phyloP scores from a whole-genome alignment of 225 moss, liverwort and hornwort genomes.

The Sphagnum tenellum region DNA sequence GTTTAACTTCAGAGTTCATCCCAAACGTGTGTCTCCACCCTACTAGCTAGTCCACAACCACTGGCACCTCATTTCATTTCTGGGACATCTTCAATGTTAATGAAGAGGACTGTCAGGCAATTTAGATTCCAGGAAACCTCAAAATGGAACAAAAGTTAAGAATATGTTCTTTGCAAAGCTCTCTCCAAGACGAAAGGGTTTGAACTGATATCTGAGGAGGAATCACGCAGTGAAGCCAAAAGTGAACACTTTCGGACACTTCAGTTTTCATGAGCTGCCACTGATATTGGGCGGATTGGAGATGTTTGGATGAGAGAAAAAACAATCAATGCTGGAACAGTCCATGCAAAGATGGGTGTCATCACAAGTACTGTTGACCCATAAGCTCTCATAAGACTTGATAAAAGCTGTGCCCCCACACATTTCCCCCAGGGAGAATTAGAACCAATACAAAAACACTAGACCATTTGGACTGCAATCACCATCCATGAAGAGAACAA shows the following conservation, averaged over 20 bases:
- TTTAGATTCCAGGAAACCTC: too few species aligned
- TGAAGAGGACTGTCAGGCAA: too few species aligned
- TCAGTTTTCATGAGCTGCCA: slow-evolving; percentile 19
- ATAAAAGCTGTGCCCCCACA: slow-evolving; percentile 46
- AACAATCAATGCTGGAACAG: slow-evolving; percentile 57
- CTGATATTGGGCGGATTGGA: slow-evolving; percentile 22
- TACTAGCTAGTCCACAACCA: too few species aligned
- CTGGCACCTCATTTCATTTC: too few species aligned
- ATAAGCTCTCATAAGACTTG: slow-evolving; percentile 50
- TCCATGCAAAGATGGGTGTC: slow-evolving; percentile 81
- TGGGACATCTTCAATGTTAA: too few species aligned
- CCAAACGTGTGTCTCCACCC: too few species aligned
- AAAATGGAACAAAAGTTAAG: too few species aligned
- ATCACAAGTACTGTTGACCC: slow-evolving; percentile 54
- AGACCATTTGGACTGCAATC: background rate
- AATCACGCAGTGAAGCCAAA: too few species aligned
- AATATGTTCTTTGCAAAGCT: too few species aligned
- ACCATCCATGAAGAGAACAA: background rate
- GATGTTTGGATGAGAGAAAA: slow-evolving; percentile 53
- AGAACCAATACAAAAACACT: background rate
- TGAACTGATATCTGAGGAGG: too few species aligned
- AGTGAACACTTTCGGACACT: background rate
- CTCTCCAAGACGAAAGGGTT: too few species aligned
- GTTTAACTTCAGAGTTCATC: too few species aligned
- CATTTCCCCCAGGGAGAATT: background rate